phyloP scores from a whole-genome alignment of 805 yeast genomes.

The Myxozyma kluyveri region DNA sequence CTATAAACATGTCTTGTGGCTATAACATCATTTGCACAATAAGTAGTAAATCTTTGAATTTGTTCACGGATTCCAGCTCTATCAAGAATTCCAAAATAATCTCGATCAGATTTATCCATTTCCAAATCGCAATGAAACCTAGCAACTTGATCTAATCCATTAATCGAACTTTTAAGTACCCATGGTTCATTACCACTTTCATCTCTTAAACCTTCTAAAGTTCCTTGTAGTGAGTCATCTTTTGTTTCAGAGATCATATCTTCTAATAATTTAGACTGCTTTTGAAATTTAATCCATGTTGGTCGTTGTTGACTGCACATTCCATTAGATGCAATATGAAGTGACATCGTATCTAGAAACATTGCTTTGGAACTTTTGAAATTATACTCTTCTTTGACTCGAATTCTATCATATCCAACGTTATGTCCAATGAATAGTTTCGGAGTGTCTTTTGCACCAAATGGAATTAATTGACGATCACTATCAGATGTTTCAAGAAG shows the following conservation, averaged over 20 bases:
- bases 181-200: conserved; percentile 57
- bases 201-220: conserved; percentile 3
- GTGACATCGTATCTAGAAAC: conserved; percentile 85
- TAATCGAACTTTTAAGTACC: conserved; percentile 72
- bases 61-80: conserved; percentile 53
- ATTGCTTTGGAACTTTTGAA: conserved; percentile 66
- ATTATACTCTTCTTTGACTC: conserved; percentile 79
- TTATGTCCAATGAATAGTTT: conserved; percentile 85
- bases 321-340: conserved; percentile 87
- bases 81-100: conserved; percentile 56
- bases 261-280: conserved; percentile 27
- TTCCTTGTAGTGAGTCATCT: conserved; percentile 6
- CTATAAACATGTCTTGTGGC: conserved; percentile 70
- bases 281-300: conserved; percentile 53
- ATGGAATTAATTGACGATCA: conserved; percentile 64
- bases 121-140: conserved; percentile 68
- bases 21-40: conserved; percentile 83
- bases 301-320: conserved; percentile 90
- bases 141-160: conserved; percentile 77
- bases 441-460: conserved; percentile 50
- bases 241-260: conserved; percentile 23
- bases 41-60: conserved; percentile 61
- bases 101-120: conserved; percentile 66
- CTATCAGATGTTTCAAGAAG: conserved; percentile 57
- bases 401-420: conserved; percentile 85